A percentile compares a stretch with the other conserved stretches of the same genome.
These are phyloP conservation scores for Plantago elongata DNA, from an alignment of 257 asterid species.

Conservation along the genomic window DNA sequence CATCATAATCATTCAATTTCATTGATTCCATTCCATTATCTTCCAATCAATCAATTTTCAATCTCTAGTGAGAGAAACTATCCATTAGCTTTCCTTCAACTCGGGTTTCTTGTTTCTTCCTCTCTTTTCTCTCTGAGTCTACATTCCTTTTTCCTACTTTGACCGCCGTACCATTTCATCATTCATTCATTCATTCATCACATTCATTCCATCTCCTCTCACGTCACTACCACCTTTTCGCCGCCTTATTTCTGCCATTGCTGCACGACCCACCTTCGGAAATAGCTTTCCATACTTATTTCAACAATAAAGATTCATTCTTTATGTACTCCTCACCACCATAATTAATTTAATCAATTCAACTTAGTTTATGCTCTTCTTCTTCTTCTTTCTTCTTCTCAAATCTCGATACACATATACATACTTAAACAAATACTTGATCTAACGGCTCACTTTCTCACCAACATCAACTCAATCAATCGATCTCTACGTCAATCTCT, in stretches of 20 bases:
- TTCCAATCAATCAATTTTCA: too few relatives aligned
- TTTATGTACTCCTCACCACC: not conserved
- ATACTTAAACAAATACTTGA: not conserved
- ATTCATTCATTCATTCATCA: too few relatives aligned
- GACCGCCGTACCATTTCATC: slow-evolving; percentile 44
- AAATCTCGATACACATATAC: not conserved
- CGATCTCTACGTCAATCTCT: slow-evolving; percentile 5
- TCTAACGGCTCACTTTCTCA: not conserved
- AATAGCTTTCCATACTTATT: not conserved
- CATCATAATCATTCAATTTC: too few relatives aligned
- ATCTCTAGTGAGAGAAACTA: too few relatives aligned
- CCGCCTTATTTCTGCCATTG: not conserved
- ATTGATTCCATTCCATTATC: too few relatives aligned
- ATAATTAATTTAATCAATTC: not conserved
- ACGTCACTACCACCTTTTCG: slow-evolving; percentile 7
- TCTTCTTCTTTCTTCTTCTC: too few relatives aligned
- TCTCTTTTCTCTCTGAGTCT: slow-evolving; percentile 18
- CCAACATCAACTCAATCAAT: not conserved
- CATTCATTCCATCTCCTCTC: not conserved
- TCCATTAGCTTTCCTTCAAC: too few relatives aligned
- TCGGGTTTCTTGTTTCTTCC: not conserved
- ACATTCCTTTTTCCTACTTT: slow-evolving; percentile 20
- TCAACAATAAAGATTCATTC: too few relatives aligned
- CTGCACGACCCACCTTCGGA: too few relatives aligned
- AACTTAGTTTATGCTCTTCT: too few relatives aligned